phyloP scores from a whole-genome alignment of 139 green algal species.

The Chlorella sp. region DNA sequence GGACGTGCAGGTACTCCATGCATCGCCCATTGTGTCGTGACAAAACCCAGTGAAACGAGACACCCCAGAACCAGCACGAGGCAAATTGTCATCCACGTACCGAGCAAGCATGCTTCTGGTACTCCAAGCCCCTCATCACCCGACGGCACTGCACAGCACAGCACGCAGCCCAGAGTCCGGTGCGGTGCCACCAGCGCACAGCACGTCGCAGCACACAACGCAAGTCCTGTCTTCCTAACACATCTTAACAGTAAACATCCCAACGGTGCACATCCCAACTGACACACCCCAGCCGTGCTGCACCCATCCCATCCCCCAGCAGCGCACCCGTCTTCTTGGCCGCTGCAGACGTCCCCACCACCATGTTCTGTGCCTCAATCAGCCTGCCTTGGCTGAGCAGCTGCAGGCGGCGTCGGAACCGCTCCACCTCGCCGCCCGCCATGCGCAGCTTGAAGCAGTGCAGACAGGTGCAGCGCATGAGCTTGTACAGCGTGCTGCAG shows the following conservation, averaged over 20 bases:
- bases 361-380: slow-evolving; percentile 49
- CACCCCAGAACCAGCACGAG: no score
- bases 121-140: slow-evolving; percentile 15
- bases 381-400: slow-evolving; percentile 63
- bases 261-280: no score
- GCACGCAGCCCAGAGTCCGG: background rate
- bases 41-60: no score
- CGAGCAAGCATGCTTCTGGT: no score
- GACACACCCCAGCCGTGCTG: no score
- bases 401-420: slow-evolving; percentile 40
- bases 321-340: slow-evolving; percentile 40
- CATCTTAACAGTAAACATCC: no score
- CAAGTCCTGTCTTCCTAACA: no score
- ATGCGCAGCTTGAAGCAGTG: slow-evolving; percentile 93
- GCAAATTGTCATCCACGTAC: no score
- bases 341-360: slow-evolving; percentile 36
- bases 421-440: slow-evolving; percentile 64
- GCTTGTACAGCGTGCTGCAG: slow-evolving; percentile 83
- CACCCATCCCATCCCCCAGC: background rate
- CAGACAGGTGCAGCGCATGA: slow-evolving; percentile 88
- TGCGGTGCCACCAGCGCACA: background rate
- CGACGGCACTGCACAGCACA: slow-evolving; percentile 4
- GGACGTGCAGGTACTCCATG: no score
- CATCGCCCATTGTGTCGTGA: no score
- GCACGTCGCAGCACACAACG: background rate